Conservation (phyloP, 2,329 filamentous ascomycete genomes). For the Monosporascus sp. region DNA sequence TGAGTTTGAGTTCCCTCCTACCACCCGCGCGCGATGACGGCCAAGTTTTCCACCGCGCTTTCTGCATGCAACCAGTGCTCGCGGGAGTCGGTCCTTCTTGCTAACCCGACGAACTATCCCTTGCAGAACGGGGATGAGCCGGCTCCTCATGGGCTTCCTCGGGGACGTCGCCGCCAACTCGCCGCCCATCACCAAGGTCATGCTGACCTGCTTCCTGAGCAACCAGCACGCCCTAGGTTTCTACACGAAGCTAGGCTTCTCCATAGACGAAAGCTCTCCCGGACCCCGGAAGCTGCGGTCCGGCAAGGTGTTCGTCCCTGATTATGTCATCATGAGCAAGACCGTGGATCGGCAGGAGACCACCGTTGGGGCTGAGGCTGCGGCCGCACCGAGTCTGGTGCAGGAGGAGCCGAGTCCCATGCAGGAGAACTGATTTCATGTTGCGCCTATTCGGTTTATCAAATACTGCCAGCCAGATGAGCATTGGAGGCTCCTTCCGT, state of each 20-base stretch:
- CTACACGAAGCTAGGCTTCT: slow-evolving; percentile 57
- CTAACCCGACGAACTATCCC: slow-evolving; percentile 1
- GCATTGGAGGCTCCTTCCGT: too few relatives aligned
- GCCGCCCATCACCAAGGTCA: slow-evolving; percentile 55
- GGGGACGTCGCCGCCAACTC: slow-evolving; percentile 49
- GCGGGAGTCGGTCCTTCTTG: neutral
- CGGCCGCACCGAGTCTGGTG: neutral
- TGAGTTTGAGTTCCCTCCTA: slow-evolving; percentile 24
- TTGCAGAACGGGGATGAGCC: slow-evolving; percentile 57
- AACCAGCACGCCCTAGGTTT: slow-evolving; percentile 55
- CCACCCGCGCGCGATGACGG: neutral
- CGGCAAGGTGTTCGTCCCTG: slow-evolving; percentile 47
- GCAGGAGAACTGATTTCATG: neutral
- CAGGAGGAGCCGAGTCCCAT: neutral
- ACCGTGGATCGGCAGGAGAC: slow-evolving; percentile 17
- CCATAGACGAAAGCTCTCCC: slow-evolving; percentile 51
- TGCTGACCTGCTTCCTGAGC: slow-evolving; percentile 67
- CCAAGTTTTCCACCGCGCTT: too few relatives aligned
- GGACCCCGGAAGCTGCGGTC: slow-evolving; percentile 45
- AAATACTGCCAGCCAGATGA: too few relatives aligned
- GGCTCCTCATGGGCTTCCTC: slow-evolving; percentile 52
- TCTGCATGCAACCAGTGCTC: too few relatives aligned
- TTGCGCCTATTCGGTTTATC: too few relatives aligned
- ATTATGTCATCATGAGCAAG: slow-evolving; percentile 59
- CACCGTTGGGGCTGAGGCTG: too few relatives aligned